phyloP scores from a whole-genome alignment of 345 rosid genomes.

The Eucalyptus leucophloia region DNA sequence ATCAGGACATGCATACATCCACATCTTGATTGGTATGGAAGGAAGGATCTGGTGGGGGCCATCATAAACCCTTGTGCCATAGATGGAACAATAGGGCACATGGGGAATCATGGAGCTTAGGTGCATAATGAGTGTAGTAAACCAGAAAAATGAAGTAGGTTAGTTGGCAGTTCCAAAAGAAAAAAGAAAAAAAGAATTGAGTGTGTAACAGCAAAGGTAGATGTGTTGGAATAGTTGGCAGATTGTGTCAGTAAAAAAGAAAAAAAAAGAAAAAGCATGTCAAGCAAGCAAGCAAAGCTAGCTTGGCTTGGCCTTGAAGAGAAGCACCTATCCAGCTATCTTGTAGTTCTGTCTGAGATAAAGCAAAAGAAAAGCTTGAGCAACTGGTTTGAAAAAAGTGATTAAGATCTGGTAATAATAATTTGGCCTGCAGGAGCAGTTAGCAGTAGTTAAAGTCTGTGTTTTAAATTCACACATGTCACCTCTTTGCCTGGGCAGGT shows the following conservation, averaged over 20 bases:
- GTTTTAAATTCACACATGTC: constrained; percentile 45
- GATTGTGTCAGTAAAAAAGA: constrained; percentile 42
- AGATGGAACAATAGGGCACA: neutral
- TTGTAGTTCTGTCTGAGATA: neutral
- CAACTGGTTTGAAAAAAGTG: neutral
- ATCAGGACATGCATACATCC: neutral
- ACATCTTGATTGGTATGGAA: neutral
- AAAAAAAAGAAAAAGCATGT: neutral
- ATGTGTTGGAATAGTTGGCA: constrained; percentile 61
- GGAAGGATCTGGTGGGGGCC: neutral
- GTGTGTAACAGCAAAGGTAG: constrained; percentile 73
- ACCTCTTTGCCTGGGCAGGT: constrained; percentile 40
- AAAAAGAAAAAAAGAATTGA: constrained; percentile 23
- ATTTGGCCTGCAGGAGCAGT: constrained; percentile 44
- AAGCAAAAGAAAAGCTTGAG: neutral
- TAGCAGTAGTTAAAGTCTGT: constrained; percentile 40
- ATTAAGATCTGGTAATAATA: constrained; percentile 27
- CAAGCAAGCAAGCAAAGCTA: constrained; percentile 22
- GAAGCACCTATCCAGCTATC: constrained; percentile 9
- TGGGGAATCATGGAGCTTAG: constrained; percentile 2
- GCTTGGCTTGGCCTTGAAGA: constrained; percentile 73
- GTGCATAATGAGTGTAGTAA: constrained; percentile 6
- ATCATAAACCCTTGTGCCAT: neutral
- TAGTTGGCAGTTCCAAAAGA: neutral
- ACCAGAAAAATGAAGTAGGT: neutral